A percentile compares a stretch with the other conserved stretches of the same genome.
phyloP scores from a whole-genome alignment of 176 grass and related monocot genomes.

The Eragrostis curvula region DNA sequence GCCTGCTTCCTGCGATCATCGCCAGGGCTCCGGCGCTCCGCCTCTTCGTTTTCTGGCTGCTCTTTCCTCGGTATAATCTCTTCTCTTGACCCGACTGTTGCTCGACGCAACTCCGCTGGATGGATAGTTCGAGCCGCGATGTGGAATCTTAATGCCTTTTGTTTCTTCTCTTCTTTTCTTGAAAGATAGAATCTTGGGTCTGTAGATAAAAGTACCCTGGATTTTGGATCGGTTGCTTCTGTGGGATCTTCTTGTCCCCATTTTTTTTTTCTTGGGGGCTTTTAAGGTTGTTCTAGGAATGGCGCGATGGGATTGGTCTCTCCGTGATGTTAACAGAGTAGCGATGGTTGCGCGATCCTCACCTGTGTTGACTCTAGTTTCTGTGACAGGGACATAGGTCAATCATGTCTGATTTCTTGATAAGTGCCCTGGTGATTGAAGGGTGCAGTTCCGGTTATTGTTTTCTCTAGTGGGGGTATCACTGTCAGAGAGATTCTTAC shows the following conservation, averaged over 20 bases:
- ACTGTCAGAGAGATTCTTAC: background rate
- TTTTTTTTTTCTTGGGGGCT: background rate
- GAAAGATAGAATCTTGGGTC: slow-evolving; percentile 7
- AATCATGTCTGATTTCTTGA: background rate
- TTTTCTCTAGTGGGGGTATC: background rate
- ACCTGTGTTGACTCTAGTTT: too few species aligned
- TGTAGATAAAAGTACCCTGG: background rate
- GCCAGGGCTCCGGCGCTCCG: background rate
- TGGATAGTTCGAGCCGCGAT: background rate
- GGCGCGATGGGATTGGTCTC: background rate
- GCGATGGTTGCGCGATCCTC: background rate
- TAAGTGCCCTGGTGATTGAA: background rate
- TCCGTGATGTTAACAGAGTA: background rate
- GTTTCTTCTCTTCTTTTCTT: background rate
- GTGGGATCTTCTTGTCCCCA: background rate
- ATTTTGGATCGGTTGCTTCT: background rate
- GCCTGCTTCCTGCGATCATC: slow-evolving; percentile 26
- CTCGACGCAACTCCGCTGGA: background rate
- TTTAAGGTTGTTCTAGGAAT: background rate
- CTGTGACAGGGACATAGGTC: background rate
- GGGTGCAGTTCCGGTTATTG: background rate
- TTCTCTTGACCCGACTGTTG: background rate
- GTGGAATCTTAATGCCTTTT: slow-evolving; percentile 13
- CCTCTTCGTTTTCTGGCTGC: background rate
- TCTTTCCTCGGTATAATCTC: slow-evolving; percentile 13